Evolutionary conservation across 805 yeast genomes (phyloP).

Genomic region (Teunomyces barrocoloradensis): DNA sequence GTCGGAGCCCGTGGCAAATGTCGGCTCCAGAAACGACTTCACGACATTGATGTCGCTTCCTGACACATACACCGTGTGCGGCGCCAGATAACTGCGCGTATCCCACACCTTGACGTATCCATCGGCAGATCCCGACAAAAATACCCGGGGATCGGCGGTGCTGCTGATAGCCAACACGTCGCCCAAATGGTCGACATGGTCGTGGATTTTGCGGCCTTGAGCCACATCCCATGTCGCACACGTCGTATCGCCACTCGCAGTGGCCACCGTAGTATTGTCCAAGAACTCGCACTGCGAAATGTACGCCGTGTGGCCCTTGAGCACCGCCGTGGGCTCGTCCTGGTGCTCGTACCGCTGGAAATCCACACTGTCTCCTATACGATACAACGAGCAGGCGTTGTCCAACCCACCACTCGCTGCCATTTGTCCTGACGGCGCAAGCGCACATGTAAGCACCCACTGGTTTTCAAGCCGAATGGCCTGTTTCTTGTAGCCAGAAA

Average conservation of each 20-base stretch:
- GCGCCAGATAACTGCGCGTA: slow-evolving; percentile 36
- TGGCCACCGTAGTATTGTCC: slow-evolving; percentile 51
- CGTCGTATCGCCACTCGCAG: slow-evolving; percentile 82
- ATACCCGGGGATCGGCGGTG: slow-evolving; percentile 22
- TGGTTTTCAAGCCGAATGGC: slow-evolving; percentile 72
- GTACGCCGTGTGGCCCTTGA: slow-evolving; percentile 83
- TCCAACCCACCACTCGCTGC: slow-evolving; percentile 84
- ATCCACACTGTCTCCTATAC: slow-evolving; percentile 16
- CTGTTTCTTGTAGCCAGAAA: slow-evolving; percentile 65
- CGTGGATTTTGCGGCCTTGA: slow-evolving; percentile 51
- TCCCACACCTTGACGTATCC: slow-evolving; percentile 49
- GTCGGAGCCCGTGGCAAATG: slow-evolving; percentile 75
- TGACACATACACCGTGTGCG: slow-evolving; percentile 52
- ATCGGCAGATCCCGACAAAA: slow-evolving; percentile 67
- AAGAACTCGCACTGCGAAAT: slow-evolving; percentile 71
- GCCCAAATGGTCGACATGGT: slow-evolving; percentile 65
- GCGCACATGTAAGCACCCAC: slow-evolving; percentile 77
- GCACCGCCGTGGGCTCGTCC: slow-evolving; percentile 35
- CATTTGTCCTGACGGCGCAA: slow-evolving; percentile 60
- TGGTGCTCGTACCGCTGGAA: slow-evolving; percentile 14
- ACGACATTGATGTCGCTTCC: slow-evolving; percentile 61
- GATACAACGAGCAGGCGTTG: slow-evolving; percentile 72
- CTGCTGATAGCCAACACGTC: slow-evolving; percentile 56
- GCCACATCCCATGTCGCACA: slow-evolving; percentile 77
- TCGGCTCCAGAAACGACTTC: slow-evolving; percentile 52